Evolutionary conservation across 768 basidiomycete genomes (phyloP), one percentile per base, ranked within the genome.

Genomic region (Pleurotus djamor): DNA sequence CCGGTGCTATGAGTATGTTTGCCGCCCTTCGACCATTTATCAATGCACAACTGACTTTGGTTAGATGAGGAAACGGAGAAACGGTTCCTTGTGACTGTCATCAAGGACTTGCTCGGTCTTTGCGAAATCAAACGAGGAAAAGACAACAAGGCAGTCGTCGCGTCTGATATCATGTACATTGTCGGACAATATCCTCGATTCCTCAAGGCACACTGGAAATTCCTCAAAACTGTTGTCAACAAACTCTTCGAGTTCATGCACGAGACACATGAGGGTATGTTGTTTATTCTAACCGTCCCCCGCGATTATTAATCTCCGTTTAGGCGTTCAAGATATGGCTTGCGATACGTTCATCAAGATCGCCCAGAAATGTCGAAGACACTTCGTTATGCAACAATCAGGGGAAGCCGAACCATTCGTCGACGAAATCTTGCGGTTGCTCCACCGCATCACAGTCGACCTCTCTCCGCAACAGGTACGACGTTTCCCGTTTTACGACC

Each of bases 341-440:
- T 99, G 97, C 75, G 97, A 99, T 72, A 99, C 97, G 0, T 99
- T 99, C 76, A 98, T 99, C 80, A 99, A 98, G 77, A 99, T 99
- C 66, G 94, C 97, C 21, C 97, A 99, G 72, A 99, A 98, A 73
- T 98, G 96, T 72, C 83, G 95, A 44, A 84, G 96, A 57, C 97
- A 99, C 73, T 99, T 99, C 67, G 94, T 99, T 60, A 94, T 98
- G 91, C 94, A 96, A 69, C 97, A 99, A 72, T 89, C 94, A 7
- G 94, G 94, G 60, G 97, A 99, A 74, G 86, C 86, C 57, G 97
- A 99, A 69, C 97, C 97, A 1, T 99, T 98, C 72, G 91, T 99
- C 48, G 96, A 98, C 67, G 97, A 99, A 74, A 98, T 99, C 60
- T 75, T 99, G 51, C 87, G 95, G 57, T 79, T 90, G 36, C 78